phyloP scores from a whole-genome alignment of 805 yeast genomes.

The Cyberlindnera xishuangbannaensis region DNA sequence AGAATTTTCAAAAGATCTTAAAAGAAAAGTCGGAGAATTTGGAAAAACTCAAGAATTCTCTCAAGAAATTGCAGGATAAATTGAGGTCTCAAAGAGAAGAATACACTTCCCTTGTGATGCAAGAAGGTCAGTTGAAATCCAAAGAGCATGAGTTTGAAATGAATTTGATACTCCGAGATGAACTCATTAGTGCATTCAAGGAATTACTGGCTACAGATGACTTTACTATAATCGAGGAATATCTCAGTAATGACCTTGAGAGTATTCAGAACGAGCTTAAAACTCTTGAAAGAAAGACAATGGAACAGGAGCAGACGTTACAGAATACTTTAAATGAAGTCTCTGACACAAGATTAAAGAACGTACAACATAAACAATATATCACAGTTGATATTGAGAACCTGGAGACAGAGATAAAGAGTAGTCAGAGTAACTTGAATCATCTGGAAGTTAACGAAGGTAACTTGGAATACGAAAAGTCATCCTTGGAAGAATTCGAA shows the following conservation, averaged over 20 bases:
- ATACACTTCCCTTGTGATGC: constrained; percentile 35
- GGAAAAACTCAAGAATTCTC: constrained; percentile 18
- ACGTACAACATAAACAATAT: constrained; percentile 39
- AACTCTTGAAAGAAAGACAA: constrained; percentile 6
- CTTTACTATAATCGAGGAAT: constrained; percentile 3
- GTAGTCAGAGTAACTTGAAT: constrained; percentile 34
- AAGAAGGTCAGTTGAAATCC: constrained; percentile 52
- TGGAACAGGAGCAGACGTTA: constrained; percentile 14
- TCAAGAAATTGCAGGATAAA: constrained; percentile 20
- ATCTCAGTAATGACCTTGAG: constrained; percentile 1
- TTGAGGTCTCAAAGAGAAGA: constrained; percentile 27
- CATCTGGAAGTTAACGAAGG: constrained; percentile 38
- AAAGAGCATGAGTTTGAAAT: constrained; percentile 32
- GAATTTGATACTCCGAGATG: constrained; percentile 18
- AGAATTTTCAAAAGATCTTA: constrained; percentile 34
- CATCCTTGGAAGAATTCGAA: constrained; percentile 35
- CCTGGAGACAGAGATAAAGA: constrained; percentile 30
- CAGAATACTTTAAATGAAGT: constrained; percentile 14
- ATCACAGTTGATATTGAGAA: constrained; percentile 34
- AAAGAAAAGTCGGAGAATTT: constrained; percentile 27
- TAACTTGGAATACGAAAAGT: constrained; percentile 40
- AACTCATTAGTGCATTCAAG: constrained; percentile 9
- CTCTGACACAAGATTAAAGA: constrained; percentile 33
- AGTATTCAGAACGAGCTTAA: constrained; percentile 10
- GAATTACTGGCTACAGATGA: background rate